These are phyloP conservation scores for Lodderomyces parapsilosis DNA, from an alignment of 1,139 yeast species.

Conservation along the genomic window DNA sequence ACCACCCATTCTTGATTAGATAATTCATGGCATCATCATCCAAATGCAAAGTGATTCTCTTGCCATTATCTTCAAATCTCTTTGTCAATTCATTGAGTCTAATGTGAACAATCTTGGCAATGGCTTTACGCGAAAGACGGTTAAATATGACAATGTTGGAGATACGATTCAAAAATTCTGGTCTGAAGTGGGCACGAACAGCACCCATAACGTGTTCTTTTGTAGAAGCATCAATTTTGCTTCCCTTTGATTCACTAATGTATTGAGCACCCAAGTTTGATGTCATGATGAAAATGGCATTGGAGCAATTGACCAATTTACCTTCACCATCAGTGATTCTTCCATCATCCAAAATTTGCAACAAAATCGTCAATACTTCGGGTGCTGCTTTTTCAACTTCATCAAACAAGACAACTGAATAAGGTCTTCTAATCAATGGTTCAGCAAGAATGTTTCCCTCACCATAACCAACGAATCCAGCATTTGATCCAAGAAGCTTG, in stretches of 20 bases:
- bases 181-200: slow-evolving; percentile 91
- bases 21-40: slow-evolving; percentile 76
- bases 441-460: slow-evolving; percentile 97
- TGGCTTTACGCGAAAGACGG: slow-evolving; percentile 86
- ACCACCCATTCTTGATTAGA: slow-evolving; percentile 82
- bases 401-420: slow-evolving; percentile 90
- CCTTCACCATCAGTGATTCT: slow-evolving; percentile 94
- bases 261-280: slow-evolving; percentile 95
- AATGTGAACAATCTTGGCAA: slow-evolving; percentile 84
- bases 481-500: slow-evolving; percentile 93
- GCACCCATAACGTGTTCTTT: slow-evolving; percentile 78
- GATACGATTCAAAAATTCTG: slow-evolving; percentile 95
- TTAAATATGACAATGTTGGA: slow-evolving; percentile 91
- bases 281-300: slow-evolving; percentile 92
- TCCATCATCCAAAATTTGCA: slow-evolving; percentile 95
- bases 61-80: slow-evolving; percentile 82
- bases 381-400: slow-evolving; percentile 99
- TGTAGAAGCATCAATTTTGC: slow-evolving; percentile 65
- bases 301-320: slow-evolving; percentile 87
- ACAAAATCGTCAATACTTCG: slow-evolving; percentile 85
- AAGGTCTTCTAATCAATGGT: slow-evolving; percentile 86
- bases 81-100: slow-evolving; percentile 81
- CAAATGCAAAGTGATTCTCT: slow-evolving; percentile 66
- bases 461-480: slow-evolving; percentile 97
- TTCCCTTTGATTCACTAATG: slow-evolving; percentile 65